Evolutionary conservation across 805 yeast species (phyloP), one percentile per base, ranked within the genome.

Genomic region (Spathaspora arborariae): DNA sequence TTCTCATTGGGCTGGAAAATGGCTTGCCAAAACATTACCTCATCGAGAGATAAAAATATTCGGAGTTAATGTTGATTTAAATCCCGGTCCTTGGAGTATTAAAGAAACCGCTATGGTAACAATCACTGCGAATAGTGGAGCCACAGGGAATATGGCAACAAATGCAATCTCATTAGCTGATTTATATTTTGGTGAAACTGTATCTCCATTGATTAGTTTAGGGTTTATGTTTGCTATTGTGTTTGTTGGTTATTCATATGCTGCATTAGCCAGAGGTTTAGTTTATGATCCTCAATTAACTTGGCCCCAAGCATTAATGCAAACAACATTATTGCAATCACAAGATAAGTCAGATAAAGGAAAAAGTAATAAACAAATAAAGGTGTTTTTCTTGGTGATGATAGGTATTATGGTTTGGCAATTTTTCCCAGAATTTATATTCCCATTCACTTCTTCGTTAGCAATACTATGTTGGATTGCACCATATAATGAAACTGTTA

Each of bases 21-120:
- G 70, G 67, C 52, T 78, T 41, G 78, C 81, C 0, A 53, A 45
- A 19, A 58, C 55, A 0, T 58, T 78, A 2, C 82, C 82, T 0
- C 44, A 54, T 8, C 62, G 56, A 44, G 47, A 42, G 11, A 47
- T 67, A 6, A 44, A 43, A 11, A 10, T 54, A 4, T 36, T 60
- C 5, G 53, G 57, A 5, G 51, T 58, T 39, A 49, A 51, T 24
- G 68, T 75, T 51, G 63, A 63, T 45, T 53, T 75, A 43, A 78
- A 78, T 48, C 82, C 83, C 0, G 78, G 80, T 2, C 81, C 82
- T 0, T 78, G 81, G 81, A 62, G 79, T 4, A 70, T 78, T 38
- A 77, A 78, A 48, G 82, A 78, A 53, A 70, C 81, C 7, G 74
- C 78, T 27, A 47, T 82, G 64, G 68, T 79, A 33, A 74, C 80